Evolutionary conservation across 805 yeast genomes (phyloP).

Genomic region (Schwanniomyces vanrijiae): DNA sequence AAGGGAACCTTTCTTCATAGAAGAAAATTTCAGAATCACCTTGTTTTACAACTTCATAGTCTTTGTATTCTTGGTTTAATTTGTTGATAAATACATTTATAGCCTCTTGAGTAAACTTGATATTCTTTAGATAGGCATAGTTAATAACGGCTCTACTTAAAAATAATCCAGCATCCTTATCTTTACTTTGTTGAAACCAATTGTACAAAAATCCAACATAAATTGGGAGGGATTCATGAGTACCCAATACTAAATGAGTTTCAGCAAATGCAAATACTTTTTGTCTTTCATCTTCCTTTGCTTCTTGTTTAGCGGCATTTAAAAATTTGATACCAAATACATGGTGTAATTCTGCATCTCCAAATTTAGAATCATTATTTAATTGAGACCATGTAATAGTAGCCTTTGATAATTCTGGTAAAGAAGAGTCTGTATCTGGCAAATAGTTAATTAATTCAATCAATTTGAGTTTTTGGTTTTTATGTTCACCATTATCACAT

Average conservation of each 20-base stretch:
- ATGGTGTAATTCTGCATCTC: conserved; percentile 76
- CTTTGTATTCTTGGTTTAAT: conserved; percentile 9
- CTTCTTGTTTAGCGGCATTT: conserved; percentile 25
- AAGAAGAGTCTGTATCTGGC: conserved; percentile 44
- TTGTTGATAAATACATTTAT: conserved; percentile 21
- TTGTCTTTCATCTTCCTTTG: conserved; percentile 23
- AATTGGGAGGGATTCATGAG: conserved; percentile 45
- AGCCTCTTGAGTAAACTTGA: conserved; percentile 53
- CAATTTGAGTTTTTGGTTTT: conserved; percentile 45
- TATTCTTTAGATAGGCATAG: conserved; percentile 66
- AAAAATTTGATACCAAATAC: conserved; percentile 68
- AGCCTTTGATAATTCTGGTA: conserved; percentile 66
- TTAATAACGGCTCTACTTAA: conserved; percentile 67
- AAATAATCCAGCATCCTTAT: conserved; percentile 36
- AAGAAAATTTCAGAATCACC: conserved; percentile 31
- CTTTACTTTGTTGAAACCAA: conserved; percentile 29
- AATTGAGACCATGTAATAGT: conserved; percentile 65
- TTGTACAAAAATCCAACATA: conserved; percentile 47
- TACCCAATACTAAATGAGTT: conserved; percentile 67
- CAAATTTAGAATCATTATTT: conserved; percentile 48
- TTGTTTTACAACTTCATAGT: conserved; percentile 19
- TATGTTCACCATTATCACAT: conserved; percentile 27
- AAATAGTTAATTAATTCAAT: conserved; percentile 48
- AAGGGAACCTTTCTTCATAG: conserved; percentile 38
- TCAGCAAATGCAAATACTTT: conserved; percentile 67